These are phyloP conservation scores for Plasmopara halstedii DNA, from an alignment of 352 stramenopile genomes.

Conservation along the genomic window DNA sequence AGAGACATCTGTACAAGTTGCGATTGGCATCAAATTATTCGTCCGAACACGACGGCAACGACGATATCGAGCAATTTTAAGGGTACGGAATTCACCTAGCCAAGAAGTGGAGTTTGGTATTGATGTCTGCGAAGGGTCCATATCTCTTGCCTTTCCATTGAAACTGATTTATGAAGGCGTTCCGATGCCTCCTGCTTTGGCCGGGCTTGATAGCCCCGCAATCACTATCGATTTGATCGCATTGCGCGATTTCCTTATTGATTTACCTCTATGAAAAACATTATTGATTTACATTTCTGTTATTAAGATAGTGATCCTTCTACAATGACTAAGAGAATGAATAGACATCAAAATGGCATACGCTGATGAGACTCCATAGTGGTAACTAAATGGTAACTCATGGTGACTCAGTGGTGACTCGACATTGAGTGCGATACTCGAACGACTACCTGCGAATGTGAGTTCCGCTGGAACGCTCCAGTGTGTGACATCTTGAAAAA, in stretches of 20 bases:
- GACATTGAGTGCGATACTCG: too few species aligned
- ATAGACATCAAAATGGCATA: too few species aligned
- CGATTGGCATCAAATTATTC: neutral
- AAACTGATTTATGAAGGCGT: neutral
- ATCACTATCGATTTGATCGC: neutral
- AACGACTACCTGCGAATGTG: too few species aligned
- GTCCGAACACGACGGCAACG: neutral
- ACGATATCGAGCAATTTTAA: neutral
- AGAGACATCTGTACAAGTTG: neutral
- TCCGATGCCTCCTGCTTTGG: neutral
- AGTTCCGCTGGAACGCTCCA: too few species aligned
- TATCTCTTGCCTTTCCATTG: neutral
- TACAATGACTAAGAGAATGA: too few species aligned
- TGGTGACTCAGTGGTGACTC: too few species aligned
- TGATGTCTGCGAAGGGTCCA: neutral
- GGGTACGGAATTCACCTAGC: neutral
- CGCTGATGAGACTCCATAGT: too few species aligned
- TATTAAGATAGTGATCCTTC: too few species aligned
- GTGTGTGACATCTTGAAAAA: too few species aligned
- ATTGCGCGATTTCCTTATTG: neutral
- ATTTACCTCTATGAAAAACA: too few species aligned
- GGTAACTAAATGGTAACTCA: too few species aligned
- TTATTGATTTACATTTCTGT: too few species aligned
- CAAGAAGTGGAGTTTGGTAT: constrained; percentile 1
- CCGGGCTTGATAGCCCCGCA: neutral